These are phyloP conservation scores for Centaurea solstitialis DNA, from an alignment of 129 eudicot species.

Conservation along the genomic window DNA sequence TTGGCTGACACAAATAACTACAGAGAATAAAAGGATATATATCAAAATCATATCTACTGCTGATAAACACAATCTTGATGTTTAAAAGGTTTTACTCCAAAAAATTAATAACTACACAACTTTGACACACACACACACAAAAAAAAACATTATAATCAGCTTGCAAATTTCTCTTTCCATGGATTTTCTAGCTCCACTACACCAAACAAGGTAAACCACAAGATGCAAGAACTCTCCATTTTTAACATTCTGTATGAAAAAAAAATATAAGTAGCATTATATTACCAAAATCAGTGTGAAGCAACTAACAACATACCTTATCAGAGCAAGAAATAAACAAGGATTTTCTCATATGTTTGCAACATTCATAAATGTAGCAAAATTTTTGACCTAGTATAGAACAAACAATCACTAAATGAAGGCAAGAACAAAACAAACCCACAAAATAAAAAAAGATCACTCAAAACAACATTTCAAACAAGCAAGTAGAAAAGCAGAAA, in stretches of 20 bases:
- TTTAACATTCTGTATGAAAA: neutral
- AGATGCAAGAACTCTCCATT: constrained; percentile 9
- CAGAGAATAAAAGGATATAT: neutral
- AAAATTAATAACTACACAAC: neutral
- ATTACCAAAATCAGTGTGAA: neutral
- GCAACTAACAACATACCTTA: constrained; percentile 13
- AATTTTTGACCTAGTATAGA: constrained; percentile 10
- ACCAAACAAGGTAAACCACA: neutral
- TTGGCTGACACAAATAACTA: neutral
- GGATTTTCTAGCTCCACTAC: neutral
- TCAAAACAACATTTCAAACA: constrained; percentile 12
- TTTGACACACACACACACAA: neutral
- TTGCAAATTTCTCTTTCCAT: neutral
- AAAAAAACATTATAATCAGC: neutral
- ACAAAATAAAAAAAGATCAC: neutral
- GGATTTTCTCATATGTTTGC: neutral
- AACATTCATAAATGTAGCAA: constrained; percentile 3
- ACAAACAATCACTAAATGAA: neutral
- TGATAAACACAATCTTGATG: neutral
- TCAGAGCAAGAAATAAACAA: neutral
- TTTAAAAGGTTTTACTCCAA: neutral
- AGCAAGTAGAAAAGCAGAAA: neutral
- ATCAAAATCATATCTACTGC: neutral
- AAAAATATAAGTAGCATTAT: neutral
- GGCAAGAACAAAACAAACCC: constrained; percentile 7